These are phyloP conservation scores for Amylocarpus encephaloides DNA, from an alignment of 2,329 filamentous ascomycete genomes.

Conservation along the genomic window DNA sequence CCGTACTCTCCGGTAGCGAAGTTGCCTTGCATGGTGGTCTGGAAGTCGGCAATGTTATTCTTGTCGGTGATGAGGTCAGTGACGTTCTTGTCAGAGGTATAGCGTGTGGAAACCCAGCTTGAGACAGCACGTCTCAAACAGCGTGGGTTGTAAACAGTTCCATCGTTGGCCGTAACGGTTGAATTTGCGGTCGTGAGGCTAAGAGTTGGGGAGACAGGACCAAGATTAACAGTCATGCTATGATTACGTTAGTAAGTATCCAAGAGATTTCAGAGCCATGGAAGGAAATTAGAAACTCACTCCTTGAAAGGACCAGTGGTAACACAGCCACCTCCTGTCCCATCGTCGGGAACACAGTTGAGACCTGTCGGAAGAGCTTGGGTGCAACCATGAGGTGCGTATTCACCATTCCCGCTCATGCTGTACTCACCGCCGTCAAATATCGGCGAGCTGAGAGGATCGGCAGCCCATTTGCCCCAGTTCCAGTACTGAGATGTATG, in stretches of 20 bases:
- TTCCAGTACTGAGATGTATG: slow-evolving; percentile 40
- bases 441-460: slow-evolving; percentile 43
- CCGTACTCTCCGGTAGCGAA: slow-evolving; percentile 31
- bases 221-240: slow-evolving; percentile 36
- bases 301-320: slow-evolving; percentile 40
- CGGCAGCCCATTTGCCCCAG: slow-evolving; percentile 42
- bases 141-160: slow-evolving; percentile 37
- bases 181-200: slow-evolving; percentile 7
- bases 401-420: slow-evolving; percentile 43
- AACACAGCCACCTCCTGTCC: slow-evolving; percentile 51
- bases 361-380: slow-evolving; percentile 19
- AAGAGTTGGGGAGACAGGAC: slow-evolving; percentile 39
- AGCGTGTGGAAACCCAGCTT: slow-evolving; percentile 33
- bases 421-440: slow-evolving; percentile 49
- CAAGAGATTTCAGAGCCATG: too few species aligned
- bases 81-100: slow-evolving; percentile 34
- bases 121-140: slow-evolving; percentile 39
- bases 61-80: slow-evolving; percentile 35
- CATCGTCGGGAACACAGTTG: slow-evolving; percentile 38
- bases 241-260: slow-evolving; percentile 1
- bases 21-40: slow-evolving; percentile 41
- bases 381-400: slow-evolving; percentile 27
- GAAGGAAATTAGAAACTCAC: slow-evolving; percentile 10
- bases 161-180: slow-evolving; percentile 32
- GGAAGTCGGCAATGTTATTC: slow-evolving; percentile 37